Conservation (phyloP, 805 yeast genomes). For the Candida koratica region DNA sequence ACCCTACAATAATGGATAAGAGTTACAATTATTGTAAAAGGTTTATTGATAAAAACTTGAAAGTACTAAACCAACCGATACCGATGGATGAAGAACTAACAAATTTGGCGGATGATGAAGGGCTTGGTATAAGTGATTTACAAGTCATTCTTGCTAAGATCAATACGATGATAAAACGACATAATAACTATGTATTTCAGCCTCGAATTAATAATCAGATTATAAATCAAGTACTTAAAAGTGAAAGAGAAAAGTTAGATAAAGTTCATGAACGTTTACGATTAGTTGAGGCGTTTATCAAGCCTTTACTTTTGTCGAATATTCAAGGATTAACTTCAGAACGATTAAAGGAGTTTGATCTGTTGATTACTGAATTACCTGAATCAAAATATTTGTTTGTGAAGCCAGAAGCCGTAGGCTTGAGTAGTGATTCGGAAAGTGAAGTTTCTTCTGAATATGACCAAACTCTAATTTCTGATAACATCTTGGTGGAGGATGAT, state of each 20-base stretch:
- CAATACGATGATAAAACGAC: conserved; percentile 19
- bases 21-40: conserved; percentile 27
- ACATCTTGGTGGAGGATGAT: conserved; percentile 11
- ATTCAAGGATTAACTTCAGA: conserved; percentile 7
- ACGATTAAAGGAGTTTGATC: conserved; percentile 19
- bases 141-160: conserved; percentile 12
- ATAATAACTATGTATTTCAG: conserved; percentile 24
- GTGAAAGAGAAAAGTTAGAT: conserved; percentile 27
- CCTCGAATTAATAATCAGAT: conserved; percentile 34
- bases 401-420: background rate
- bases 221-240: conserved; percentile 32
- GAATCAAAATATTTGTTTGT: conserved; percentile 27
- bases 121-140: conserved; percentile 10
- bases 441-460: conserved; percentile 3
- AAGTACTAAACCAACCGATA: conserved; percentile 27
- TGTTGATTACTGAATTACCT: conserved; percentile 30
- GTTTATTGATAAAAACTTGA: conserved; percentile 32
- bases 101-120: conserved; percentile 12
- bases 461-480: conserved; percentile 1
- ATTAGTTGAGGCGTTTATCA: conserved; percentile 18
- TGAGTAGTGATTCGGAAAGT: conserved; percentile 1
- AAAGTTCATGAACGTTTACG: conserved; percentile 26
- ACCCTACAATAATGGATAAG: conserved; percentile 1
- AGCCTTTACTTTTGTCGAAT: conserved; percentile 29
- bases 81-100: conserved; percentile 17